phyloP scores from a whole-genome alignment of 2,329 filamentous ascomycete species.

The Elsinoe perseae region DNA sequence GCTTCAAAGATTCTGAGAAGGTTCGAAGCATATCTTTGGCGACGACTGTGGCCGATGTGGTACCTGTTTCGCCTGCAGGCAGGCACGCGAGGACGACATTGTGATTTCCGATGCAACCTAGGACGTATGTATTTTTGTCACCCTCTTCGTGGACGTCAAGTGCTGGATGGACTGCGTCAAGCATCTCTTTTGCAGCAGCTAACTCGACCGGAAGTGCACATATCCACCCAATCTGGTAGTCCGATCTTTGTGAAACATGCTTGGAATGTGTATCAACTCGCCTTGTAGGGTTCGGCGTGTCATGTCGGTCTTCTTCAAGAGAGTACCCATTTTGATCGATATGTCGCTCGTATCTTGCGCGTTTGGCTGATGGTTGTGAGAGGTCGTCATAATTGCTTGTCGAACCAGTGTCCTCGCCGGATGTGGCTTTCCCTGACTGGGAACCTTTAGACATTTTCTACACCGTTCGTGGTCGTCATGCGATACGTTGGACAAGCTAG shows the following conservation, averaged over 20 bases:
- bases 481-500: no score
- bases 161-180: slow-evolving; percentile 19
- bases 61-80: slow-evolving; percentile 18
- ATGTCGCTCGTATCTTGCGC: no score
- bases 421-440: no score
- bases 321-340: no score
- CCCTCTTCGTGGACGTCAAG: not conserved
- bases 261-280: not conserved
- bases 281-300: not conserved
- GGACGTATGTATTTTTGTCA: slow-evolving; percentile 16
- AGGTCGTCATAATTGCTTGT: no score
- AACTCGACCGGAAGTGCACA: slow-evolving; percentile 21
- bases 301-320: no score
- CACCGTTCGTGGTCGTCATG: no score
- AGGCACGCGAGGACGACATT: slow-evolving; percentile 23
- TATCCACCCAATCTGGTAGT: slow-evolving; percentile 22
- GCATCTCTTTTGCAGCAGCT: slow-evolving; percentile 18
- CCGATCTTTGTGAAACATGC: not conserved
- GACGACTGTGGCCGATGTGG: slow-evolving; percentile 17
- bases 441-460: no score
- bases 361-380: no score
- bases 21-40: slow-evolving; percentile 18
- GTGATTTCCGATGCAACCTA: slow-evolving; percentile 16
- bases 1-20: slow-evolving; percentile 17
- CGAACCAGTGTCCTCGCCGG: no score